Base-by-base conservation (phyloP, 2,329 filamentous ascomycete genomes). In the Zymoseptoria crescenta region DNA sequence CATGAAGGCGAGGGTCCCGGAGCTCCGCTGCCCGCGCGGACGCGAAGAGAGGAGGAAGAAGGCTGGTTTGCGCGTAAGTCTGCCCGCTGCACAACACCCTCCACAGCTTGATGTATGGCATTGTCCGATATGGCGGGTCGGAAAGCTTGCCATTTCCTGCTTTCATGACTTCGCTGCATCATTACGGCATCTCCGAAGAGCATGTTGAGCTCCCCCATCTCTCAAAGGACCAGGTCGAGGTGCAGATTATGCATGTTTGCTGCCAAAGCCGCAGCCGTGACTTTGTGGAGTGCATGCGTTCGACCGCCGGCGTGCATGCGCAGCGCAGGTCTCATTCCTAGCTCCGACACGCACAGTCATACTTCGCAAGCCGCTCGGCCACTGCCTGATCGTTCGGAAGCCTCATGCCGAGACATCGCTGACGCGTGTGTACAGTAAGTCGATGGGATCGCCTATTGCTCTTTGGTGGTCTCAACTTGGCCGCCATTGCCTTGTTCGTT, bases 391-490 rank as follows among this genome's bases (percentile, higher is more conserved):
- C 56, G 57, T 49, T 56, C 57, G 63, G 60, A 61, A 55, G 13
- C 54, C 54, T 60, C 61, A 53, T 64, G 73, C 73, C 68, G 69
- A 72, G 64, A 65, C 61, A 67, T 61, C 63, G 65, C 70, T 72
- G 64, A 73, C 66, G 56, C 51, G 56, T 62, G 60, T 65, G 70
- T 70, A 72, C 76, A 97, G 94, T 99, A 79, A 96, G 91, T 78
- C 85, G 93, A 78, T 97, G 93, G 94, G 94, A 99, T 77, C 89
- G 93, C 59, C 79, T 97, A 72, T 81, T 99, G 74, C 84, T 97
- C 70, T 99, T 99, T 76, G 87, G 84, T 65, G 91, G 87, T 71
- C 95, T 93, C 79, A 96, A 96, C 76, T 76, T 96, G 68, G 91
- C 88, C 62, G 91, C 94, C 64, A 81, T 91, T 65, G 90, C 89